phyloP scores from a whole-genome alignment of 768 basidiomycete species.

The Tephrocybe sp. region DNA sequence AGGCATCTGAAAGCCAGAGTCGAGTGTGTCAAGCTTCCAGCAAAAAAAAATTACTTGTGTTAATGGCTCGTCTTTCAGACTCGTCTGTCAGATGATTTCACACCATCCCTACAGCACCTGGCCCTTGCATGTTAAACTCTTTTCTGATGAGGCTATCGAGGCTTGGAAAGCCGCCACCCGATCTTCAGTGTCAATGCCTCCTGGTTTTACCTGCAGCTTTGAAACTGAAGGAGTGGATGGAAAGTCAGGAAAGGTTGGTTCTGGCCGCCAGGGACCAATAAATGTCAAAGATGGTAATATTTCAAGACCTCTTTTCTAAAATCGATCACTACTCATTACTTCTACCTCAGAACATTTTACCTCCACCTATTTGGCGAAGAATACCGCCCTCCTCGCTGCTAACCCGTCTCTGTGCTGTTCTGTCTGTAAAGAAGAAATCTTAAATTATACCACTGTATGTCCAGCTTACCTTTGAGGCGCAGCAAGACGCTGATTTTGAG shows the following conservation, averaged over 20 bases:
- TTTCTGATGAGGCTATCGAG: slow-evolving; percentile 58
- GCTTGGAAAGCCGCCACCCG: slow-evolving; percentile 43
- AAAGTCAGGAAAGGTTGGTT: slow-evolving; percentile 49
- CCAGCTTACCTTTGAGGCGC: background rate
- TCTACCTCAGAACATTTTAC: slow-evolving; percentile 43
- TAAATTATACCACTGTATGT: slow-evolving; percentile 40
- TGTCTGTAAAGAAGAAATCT: slow-evolving; percentile 41
- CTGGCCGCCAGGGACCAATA: slow-evolving; percentile 55
- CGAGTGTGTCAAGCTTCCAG: slow-evolving; percentile 30
- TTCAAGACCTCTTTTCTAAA: background rate
- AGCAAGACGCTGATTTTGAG: slow-evolving; percentile 1
- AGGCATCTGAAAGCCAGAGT: slow-evolving; percentile 43
- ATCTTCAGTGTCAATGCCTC: slow-evolving; percentile 37
- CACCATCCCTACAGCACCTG: slow-evolving; percentile 66
- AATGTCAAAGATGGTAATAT: slow-evolving; percentile 52
- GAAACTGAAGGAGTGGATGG: slow-evolving; percentile 75
- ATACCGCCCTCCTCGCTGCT: slow-evolving; percentile 37
- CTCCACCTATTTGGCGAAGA: slow-evolving; percentile 44
- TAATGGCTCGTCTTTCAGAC: slow-evolving; percentile 29
- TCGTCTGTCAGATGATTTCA: slow-evolving; percentile 61
- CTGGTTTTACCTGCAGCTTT: slow-evolving; percentile 44
- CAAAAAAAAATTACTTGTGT: background rate
- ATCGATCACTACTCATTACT: slow-evolving; percentile 3
- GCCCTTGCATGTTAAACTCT: slow-evolving; percentile 75
- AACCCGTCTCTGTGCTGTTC: slow-evolving; percentile 37